A percentile compares a stretch with the other conserved stretches of the same genome.
These are phyloP conservation scores for Fusarium algeriense DNA, from an alignment of 2,329 filamentous ascomycete species.

Conservation along the genomic window DNA sequence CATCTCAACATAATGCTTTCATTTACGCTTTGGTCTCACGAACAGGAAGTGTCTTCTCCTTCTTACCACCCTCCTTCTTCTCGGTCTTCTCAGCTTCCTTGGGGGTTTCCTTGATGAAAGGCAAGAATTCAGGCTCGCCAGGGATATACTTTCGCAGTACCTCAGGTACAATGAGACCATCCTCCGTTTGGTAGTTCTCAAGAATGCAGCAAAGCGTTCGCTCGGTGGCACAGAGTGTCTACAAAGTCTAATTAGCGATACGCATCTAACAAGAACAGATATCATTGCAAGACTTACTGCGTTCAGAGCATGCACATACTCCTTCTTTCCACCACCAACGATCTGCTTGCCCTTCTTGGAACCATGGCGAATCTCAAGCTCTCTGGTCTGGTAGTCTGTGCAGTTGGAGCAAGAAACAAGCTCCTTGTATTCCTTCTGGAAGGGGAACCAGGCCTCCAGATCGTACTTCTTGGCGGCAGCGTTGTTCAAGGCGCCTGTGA, in stretches of 20 bases:
- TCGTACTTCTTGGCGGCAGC: slow-evolving; percentile 88
- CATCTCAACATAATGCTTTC: slow-evolving; percentile 6
- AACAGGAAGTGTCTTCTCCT: slow-evolving; percentile 46
- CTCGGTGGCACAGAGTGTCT: slow-evolving; percentile 88
- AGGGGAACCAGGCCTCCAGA: slow-evolving; percentile 95
- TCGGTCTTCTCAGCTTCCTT: slow-evolving; percentile 67
- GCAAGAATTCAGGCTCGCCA: slow-evolving; percentile 88
- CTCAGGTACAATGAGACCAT: slow-evolving; percentile 85
- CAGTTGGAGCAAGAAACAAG: slow-evolving; percentile 98
- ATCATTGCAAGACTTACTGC: slow-evolving; percentile 56
- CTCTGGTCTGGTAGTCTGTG: slow-evolving; percentile 95
- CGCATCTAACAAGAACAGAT: not conserved
- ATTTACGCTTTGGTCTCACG: slow-evolving; percentile 47
- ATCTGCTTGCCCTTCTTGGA: slow-evolving; percentile 70
- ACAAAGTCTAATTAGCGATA: slow-evolving; percentile 16
- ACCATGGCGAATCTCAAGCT: slow-evolving; percentile 92
- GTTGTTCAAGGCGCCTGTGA: slow-evolving; percentile 93
- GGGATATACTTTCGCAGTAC: slow-evolving; percentile 90
- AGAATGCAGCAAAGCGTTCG: slow-evolving; percentile 93
- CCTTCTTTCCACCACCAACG: slow-evolving; percentile 83
- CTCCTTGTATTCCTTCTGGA: slow-evolving; percentile 98
- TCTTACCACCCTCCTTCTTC: slow-evolving; percentile 45
- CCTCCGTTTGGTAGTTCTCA: slow-evolving; percentile 95
- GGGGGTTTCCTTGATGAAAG: slow-evolving; percentile 86
- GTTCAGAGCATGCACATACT: slow-evolving; percentile 94